phyloP scores from a whole-genome alignment of 2,329 filamentous ascomycete genomes.

The Sporothrix euskadiensis region DNA sequence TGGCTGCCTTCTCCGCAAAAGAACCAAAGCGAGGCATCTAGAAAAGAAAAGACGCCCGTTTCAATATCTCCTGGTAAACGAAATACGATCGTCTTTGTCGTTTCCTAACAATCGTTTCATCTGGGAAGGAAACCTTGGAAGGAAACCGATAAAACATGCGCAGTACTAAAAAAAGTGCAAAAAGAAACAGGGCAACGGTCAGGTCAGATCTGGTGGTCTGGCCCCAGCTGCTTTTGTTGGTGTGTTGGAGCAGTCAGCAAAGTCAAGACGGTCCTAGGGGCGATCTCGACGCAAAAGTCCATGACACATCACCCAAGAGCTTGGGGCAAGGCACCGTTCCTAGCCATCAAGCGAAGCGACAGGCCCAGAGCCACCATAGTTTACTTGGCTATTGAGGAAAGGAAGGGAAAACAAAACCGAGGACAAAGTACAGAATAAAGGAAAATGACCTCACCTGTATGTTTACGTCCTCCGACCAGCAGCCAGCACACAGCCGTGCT shows the following conservation, averaged over 20 bases:
- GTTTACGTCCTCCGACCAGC: not conserved
- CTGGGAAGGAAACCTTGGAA: not conserved
- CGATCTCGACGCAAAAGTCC: not conserved
- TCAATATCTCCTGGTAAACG: not conserved
- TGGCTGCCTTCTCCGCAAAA: not conserved
- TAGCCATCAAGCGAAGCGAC: no score
- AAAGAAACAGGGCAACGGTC: not conserved
- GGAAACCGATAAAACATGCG: not conserved
- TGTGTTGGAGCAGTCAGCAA: conserved; percentile 7
- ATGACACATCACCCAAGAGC: conserved; percentile 19
- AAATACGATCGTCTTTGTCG: not conserved
- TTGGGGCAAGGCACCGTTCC: not conserved
- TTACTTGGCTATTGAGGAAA: no score
- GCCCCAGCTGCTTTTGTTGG: not conserved
- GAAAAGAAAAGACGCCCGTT: not conserved
- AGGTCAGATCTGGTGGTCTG: not conserved
- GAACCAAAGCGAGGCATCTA: not conserved
- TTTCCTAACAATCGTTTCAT: not conserved
- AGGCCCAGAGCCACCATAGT: not conserved
- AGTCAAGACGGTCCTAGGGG: not conserved
- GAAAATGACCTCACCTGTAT: conserved; percentile 17
- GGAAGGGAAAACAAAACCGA: not conserved
- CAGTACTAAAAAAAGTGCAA: not conserved
- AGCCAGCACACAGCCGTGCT: not conserved
- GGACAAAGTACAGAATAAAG: not conserved